A percentile compares a stretch with the other conserved stretches of the same genome.
Conservation (phyloP, 1,284 basidiomycete genomes). For the Dichomitus squalens region DNA sequence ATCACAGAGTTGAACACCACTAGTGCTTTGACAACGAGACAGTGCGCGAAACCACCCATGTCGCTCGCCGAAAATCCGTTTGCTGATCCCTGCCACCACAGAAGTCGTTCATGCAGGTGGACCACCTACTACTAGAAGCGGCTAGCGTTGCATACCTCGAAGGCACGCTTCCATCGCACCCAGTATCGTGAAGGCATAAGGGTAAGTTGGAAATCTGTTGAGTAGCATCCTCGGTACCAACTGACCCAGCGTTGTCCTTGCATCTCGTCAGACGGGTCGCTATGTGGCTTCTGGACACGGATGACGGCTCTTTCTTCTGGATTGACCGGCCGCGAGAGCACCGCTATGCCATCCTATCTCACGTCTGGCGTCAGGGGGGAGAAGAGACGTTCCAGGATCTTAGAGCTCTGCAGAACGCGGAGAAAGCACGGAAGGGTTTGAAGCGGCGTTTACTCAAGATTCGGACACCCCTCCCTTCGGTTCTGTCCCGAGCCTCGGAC, state of each 20-base stretch:
- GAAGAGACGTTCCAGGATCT: conserved; percentile 23
- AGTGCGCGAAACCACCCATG: not conserved
- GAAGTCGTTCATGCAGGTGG: too few relatives aligned
- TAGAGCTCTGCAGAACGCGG: conserved; percentile 2
- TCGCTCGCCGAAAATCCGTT: not conserved
- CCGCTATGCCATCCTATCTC: conserved; percentile 21
- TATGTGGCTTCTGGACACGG: conserved; percentile 18
- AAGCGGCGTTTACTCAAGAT: not conserved
- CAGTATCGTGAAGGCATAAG: too few relatives aligned
- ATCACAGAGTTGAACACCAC: too few relatives aligned
- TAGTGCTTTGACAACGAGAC: not conserved
- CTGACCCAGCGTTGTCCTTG: not conserved
- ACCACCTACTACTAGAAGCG: too few relatives aligned
- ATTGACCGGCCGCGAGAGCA: conserved; percentile 19
- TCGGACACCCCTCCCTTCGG: not conserved
- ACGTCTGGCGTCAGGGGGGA: conserved; percentile 16
- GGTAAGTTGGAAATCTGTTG: not conserved
- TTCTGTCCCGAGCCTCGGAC: conserved; percentile 5
- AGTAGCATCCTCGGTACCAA: not conserved
- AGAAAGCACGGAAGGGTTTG: not conserved
- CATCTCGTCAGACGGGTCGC: not conserved
- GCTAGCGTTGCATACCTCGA: too few relatives aligned
- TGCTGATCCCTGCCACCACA: not conserved
- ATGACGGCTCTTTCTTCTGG: conserved; percentile 13
- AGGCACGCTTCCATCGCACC: too few relatives aligned